These are phyloP conservation scores for Calamus simplicifolius DNA, from an alignment of 176 grass and related monocot species.

Conservation along the genomic window DNA sequence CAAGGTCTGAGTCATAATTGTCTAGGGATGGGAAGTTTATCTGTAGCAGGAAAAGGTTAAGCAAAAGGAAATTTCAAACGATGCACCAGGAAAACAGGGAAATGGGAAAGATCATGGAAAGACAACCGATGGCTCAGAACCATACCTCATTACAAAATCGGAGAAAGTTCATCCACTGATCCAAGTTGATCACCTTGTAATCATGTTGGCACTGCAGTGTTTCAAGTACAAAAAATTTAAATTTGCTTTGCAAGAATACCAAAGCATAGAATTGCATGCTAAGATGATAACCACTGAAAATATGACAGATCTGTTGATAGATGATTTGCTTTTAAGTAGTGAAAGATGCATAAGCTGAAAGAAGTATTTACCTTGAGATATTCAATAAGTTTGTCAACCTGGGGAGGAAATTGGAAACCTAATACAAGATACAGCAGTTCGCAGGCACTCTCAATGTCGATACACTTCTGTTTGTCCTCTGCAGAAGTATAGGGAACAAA, in stretches of 20 bases:
- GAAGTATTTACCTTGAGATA: constrained; percentile 71
- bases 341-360: neutral
- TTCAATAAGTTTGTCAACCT: constrained; percentile 72
- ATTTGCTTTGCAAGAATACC: too few species aligned
- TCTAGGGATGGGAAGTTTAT: constrained; percentile 96
- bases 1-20: constrained; percentile 84
- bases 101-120: constrained; percentile 4
- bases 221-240: neutral
- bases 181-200: constrained; percentile 99
- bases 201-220: constrained; percentile 70
- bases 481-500: neutral
- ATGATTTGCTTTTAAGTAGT: too few species aligned
- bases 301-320: neutral
- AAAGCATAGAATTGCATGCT: constrained; percentile 16
- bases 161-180: constrained; percentile 95
- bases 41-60: constrained; percentile 31
- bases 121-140: neutral
- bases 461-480: constrained; percentile 99
- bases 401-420: constrained; percentile 56
- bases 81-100: constrained; percentile 9
- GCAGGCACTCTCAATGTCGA: constrained; percentile 87
- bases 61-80: neutral
- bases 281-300: constrained; percentile 1
- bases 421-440: constrained; percentile 85
- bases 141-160: constrained; percentile 92